Evolutionary conservation across 257 asterid species (phyloP), one percentile per base, ranked within the genome.

Genomic region (Petunia secreta): DNA sequence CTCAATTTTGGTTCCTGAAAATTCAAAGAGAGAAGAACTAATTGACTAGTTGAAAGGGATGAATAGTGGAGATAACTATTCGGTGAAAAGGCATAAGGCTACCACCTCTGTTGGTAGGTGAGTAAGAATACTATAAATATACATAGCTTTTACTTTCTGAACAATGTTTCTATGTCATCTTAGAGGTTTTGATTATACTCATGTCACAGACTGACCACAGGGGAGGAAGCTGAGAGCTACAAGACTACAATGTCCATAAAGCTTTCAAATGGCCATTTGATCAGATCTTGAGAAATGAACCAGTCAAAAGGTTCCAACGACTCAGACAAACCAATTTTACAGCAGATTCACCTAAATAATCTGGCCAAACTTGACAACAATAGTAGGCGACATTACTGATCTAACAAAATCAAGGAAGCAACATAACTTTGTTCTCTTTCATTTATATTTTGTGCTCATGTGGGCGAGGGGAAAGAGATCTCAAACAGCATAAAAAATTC

Each of bases 1-100:
- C 78, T 77, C 77, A 85, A 55, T 79, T 82, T 85, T 2, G 80
- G 81, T 15, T 79, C 89, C 94, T 90, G 85, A 78, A 82, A 67
- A 71, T 71, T 71, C 44, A 71, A 71, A 46, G 2, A 34, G 11
- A 71, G 44, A 46, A 50, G 9, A 13, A 50, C 77, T 59, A 46
- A 46, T 69, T 5, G 7, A 25, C 77, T 44, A 46, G 59, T 34
- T 46, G 77, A 69, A 46, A 69, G 40, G 53, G 8, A n/a, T 8
- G 37, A 68, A 68, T 13, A 41, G 9, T n/a, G 75, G 57, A 44
- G 57, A 16, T 44, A 68, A 67, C 46, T n/a, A 43, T 5, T n/a
- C 46, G 53, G 55, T 0, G 57, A 8, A 43, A 67, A 43, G 55
- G 16, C 59, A 46, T 69, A 48, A 71, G 5, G 43, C 46, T 71